Conservation (phyloP, 768 basidiomycete genomes). For the Tricholoma sp. region DNA sequence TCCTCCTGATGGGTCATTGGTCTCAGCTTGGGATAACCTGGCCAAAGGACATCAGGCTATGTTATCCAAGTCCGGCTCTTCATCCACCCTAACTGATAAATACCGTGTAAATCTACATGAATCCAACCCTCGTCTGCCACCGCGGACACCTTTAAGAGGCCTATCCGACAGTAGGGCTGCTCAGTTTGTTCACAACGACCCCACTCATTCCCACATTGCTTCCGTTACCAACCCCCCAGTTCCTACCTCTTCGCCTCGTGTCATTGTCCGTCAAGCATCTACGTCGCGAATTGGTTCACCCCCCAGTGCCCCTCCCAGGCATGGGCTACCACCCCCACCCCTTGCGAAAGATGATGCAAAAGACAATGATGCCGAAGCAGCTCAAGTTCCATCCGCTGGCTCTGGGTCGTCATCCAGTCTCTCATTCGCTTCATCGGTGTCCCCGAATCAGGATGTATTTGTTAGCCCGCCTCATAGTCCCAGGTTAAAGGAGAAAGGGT, state of each 20-base stretch:
- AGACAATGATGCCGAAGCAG: conserved; percentile 11
- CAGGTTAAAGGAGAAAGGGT: conserved; percentile 23
- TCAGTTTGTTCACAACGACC: conserved; percentile 24
- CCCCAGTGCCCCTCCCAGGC: conserved; percentile 45
- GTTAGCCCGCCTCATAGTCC: conserved; percentile 22
- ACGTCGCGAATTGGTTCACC: conserved; percentile 37
- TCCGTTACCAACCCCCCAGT: conserved; percentile 10
- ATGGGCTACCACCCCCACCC: conserved; percentile 44
- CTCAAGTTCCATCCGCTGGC: conserved; percentile 13
- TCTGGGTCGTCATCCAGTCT: conserved; percentile 34
- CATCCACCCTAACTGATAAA: conserved; percentile 26
- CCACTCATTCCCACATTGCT: conserved; percentile 4
- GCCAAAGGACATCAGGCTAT: conserved; percentile 12
- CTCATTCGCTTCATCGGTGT: conserved; percentile 39
- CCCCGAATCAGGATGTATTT: conserved; percentile 23
- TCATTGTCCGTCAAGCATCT: conserved; percentile 40
- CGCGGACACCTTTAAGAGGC: conserved; percentile 41
- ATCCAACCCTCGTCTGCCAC: conserved; percentile 26
- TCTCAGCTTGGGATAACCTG: conserved; percentile 21
- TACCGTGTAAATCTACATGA: conserved; percentile 31
- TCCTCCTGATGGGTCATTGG: conserved; percentile 15
- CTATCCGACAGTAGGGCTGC: conserved; percentile 37
- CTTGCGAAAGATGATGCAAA: conserved; percentile 7
- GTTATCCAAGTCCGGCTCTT: conserved; percentile 25
- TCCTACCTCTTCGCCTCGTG: conserved; percentile 24